Evolutionary conservation across 2,329 filamentous ascomycete genomes (phyloP).

Genomic region (Neofusicoccum cordaticola): DNA sequence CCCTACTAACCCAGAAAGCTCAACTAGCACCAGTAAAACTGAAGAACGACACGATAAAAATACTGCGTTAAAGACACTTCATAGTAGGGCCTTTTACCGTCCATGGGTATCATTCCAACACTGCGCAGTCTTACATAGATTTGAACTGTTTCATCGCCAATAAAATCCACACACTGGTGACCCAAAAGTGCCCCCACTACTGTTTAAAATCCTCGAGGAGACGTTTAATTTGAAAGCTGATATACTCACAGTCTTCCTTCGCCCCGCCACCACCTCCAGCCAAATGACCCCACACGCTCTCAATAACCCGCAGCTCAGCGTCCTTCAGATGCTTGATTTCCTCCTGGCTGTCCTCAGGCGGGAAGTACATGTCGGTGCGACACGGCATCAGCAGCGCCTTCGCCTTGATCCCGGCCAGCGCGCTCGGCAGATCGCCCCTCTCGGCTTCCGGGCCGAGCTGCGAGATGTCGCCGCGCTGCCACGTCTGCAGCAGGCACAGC

Average conservation of each 20-base stretch:
- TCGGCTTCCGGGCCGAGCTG: constrained; percentile 24
- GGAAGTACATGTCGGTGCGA: constrained; percentile 42
- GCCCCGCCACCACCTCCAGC: constrained; percentile 38
- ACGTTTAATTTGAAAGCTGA: not conserved
- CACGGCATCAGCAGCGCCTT: constrained; percentile 40
- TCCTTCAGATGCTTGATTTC: constrained; percentile 35
- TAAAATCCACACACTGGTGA: too few species aligned
- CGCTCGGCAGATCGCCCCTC: constrained; percentile 30
- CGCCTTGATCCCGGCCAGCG: constrained; percentile 37
- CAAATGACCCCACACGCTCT: constrained; percentile 43
- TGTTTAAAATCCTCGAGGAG: not conserved
- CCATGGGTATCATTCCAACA: too few species aligned
- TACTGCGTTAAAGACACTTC: too few species aligned
- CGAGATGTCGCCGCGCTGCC: constrained; percentile 42
- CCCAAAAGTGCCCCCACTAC: too few species aligned
- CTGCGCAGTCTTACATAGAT: too few species aligned
- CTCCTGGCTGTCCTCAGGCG: constrained; percentile 37
- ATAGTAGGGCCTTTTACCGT: too few species aligned
- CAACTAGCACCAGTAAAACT: too few species aligned
- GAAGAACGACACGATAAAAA: too few species aligned
- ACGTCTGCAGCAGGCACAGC: constrained; percentile 38
- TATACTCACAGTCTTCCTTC: constrained; percentile 24
- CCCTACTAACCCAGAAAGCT: too few species aligned
- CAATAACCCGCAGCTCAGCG: constrained; percentile 32
- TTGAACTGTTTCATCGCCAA: too few species aligned